A percentile compares a stretch with the other conserved stretches of the same genome.
Evolutionary conservation across 768 basidiomycete species (phyloP).

Genomic region (Cytidiella melzeri): DNA sequence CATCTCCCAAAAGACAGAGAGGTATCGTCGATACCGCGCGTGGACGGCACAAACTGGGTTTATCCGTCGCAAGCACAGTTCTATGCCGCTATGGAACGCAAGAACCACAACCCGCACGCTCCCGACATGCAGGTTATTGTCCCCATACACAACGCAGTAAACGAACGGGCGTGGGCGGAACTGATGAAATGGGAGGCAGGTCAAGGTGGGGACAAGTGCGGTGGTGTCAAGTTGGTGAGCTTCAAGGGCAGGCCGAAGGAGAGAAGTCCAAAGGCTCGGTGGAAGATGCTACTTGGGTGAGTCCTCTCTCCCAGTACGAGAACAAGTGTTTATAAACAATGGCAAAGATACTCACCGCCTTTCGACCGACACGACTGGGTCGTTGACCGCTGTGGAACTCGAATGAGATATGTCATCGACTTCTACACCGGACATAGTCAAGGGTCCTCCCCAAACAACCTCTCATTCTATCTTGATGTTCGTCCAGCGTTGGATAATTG

Average conservation of each 20-base stretch:
- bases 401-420: conserved; percentile 93
- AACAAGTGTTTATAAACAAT: conserved; percentile 10
- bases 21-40: conserved; percentile 82
- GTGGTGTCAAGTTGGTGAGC: conserved; percentile 75
- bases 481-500: conserved; percentile 91
- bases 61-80: conserved; percentile 99
- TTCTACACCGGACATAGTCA: conserved; percentile 83
- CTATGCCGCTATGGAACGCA: conserved; percentile 93
- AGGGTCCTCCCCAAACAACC: conserved; percentile 38
- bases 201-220: conserved; percentile 76
- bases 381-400: conserved; percentile 86
- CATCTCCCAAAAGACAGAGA: conserved; percentile 67
- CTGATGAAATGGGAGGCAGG: conserved; percentile 55
- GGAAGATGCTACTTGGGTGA: conserved; percentile 84
- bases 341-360: conserved; percentile 76
- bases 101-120: conserved; percentile 82
- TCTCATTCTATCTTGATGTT: conserved; percentile 92
- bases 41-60: conserved; percentile 76
- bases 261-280: conserved; percentile 71
- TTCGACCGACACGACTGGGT: conserved; percentile 99
- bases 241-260: conserved; percentile 88
- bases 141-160: conserved; percentile 98
- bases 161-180: conserved; percentile 61
- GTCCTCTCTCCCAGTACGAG: conserved; percentile 20
- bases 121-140: conserved; percentile 95